Percentiles rank a stretch among this genome's conserved stretches.
Conservation (phyloP, 208 protist species). For the Crithidia acanthocephali region DNA sequence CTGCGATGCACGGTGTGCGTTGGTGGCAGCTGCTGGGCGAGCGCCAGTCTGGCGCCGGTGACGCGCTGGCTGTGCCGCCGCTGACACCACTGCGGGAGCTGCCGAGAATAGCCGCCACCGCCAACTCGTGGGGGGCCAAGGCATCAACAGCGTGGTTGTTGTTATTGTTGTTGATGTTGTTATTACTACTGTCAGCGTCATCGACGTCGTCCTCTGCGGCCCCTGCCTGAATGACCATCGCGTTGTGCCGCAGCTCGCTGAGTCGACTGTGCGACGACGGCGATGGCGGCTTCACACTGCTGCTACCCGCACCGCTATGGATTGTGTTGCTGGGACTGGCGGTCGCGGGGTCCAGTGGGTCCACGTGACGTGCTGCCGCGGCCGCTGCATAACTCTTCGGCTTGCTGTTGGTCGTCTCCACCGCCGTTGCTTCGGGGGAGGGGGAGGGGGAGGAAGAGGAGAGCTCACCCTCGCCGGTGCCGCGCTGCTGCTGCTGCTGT, state of each 20-base stretch:
- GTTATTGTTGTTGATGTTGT: not conserved
- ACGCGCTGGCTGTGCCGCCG: not conserved
- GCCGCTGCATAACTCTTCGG: too few relatives aligned
- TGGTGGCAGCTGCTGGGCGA: slow-evolving; percentile 73
- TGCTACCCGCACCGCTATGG: not conserved
- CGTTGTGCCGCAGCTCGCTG: slow-evolving; percentile 15
- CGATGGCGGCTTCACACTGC: not conserved
- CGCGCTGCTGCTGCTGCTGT: too few relatives aligned
- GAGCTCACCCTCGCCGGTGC: not conserved
- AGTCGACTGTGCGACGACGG: not conserved
- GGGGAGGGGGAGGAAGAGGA: slow-evolving; percentile 5
- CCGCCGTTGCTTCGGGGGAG: slow-evolving; percentile 1
- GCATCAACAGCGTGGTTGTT: not conserved
- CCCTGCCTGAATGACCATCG: slow-evolving; percentile 13
- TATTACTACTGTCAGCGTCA: not conserved
- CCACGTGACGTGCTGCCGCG: not conserved
- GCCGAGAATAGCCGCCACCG: not conserved
- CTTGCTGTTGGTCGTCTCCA: not conserved
- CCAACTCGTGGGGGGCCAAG: not conserved
- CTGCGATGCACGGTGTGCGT: slow-evolving; percentile 80
- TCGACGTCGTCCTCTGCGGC: slow-evolving; percentile 15
- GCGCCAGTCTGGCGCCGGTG: slow-evolving; percentile 33
- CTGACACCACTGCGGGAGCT: slow-evolving; percentile 1
- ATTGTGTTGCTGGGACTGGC: not conserved
- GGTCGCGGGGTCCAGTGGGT: not conserved